Evolutionary conservation across 805 yeast species (phyloP).

Genomic region (Yamadazyma laniorum): DNA sequence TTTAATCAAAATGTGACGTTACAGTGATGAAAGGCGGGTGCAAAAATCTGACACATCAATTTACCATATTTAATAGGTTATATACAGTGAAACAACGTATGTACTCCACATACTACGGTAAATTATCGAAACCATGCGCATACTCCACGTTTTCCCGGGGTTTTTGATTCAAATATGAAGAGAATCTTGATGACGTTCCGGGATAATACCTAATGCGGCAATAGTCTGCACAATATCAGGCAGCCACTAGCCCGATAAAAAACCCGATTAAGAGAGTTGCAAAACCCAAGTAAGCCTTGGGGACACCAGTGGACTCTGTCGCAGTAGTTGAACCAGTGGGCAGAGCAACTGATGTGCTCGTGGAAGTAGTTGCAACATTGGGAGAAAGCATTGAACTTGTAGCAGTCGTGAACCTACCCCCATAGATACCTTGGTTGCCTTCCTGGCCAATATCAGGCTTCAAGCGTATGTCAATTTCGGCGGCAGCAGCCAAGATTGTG

Average conservation of each 20-base stretch:
- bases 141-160: too few relatives aligned
- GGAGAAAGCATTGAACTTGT: background rate
- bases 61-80: too few relatives aligned
- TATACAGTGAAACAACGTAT: too few relatives aligned
- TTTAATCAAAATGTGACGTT: background rate
- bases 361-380: background rate
- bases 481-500: background rate
- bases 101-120: too few relatives aligned
- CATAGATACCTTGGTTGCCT: slow-evolving; percentile 6
- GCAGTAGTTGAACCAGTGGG: background rate
- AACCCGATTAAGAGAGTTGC: background rate
- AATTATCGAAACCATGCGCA: too few relatives aligned
- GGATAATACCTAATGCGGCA: too few relatives aligned
- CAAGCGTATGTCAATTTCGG: background rate
- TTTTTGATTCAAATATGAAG: too few relatives aligned
- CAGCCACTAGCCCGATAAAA: background rate
- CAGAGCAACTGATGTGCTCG: background rate
- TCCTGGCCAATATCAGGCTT: slow-evolving; percentile 8
- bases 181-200: too few relatives aligned
- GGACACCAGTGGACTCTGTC: background rate
- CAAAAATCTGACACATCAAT: background rate
- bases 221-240: too few relatives aligned
- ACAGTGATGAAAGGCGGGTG: background rate
- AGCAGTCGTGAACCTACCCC: background rate
- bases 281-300: background rate